A percentile compares a stretch with the other conserved stretches of the same genome.
These are phyloP conservation scores for Saccharomyces hybrid DNA, from an alignment of 1,139 yeast genomes.

Conservation along the genomic window DNA sequence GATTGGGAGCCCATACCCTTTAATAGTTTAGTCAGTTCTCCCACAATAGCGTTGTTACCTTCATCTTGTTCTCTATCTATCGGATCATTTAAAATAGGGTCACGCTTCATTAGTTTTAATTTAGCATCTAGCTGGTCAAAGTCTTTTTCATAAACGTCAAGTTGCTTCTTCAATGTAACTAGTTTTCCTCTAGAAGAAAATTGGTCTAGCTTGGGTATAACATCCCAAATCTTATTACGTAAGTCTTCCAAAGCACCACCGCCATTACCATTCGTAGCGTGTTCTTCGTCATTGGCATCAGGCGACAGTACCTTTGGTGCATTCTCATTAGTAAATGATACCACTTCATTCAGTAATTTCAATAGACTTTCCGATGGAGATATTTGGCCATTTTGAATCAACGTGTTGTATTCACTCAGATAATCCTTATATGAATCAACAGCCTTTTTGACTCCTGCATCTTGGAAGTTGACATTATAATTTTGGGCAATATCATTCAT, in stretches of 20 bases:
- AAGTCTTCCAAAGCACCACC: constrained; percentile 2
- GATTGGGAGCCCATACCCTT: constrained; percentile 6
- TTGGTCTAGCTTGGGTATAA: constrained; percentile 4
- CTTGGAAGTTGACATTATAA: constrained; percentile 87
- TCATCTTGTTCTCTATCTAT: not conserved
- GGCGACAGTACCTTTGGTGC: constrained; percentile 6
- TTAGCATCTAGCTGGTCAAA: not conserved
- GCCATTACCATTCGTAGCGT: not conserved
- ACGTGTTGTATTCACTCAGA: constrained; percentile 15
- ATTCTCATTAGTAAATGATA: constrained; percentile 13
- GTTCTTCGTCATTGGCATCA: not conserved
- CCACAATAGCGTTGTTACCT: constrained; percentile 1
- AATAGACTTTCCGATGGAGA: constrained; percentile 17
- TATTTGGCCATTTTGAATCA: constrained; percentile 5
- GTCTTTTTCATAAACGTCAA: not conserved
- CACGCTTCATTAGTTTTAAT: not conserved
- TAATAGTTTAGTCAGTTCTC: constrained; percentile 11
- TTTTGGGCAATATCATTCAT: constrained; percentile 35
- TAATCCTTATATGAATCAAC: constrained; percentile 55
- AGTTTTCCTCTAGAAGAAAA: not conserved
- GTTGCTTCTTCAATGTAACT: not conserved
- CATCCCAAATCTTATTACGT: constrained; percentile 4
- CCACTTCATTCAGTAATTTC: constrained; percentile 13
- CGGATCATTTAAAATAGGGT: not conserved
- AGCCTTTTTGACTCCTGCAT: constrained; percentile 74